Evolutionary conservation across 2,329 filamentous ascomycete species (phyloP).

Genomic region (Plectosphaerella cucumerina): DNA sequence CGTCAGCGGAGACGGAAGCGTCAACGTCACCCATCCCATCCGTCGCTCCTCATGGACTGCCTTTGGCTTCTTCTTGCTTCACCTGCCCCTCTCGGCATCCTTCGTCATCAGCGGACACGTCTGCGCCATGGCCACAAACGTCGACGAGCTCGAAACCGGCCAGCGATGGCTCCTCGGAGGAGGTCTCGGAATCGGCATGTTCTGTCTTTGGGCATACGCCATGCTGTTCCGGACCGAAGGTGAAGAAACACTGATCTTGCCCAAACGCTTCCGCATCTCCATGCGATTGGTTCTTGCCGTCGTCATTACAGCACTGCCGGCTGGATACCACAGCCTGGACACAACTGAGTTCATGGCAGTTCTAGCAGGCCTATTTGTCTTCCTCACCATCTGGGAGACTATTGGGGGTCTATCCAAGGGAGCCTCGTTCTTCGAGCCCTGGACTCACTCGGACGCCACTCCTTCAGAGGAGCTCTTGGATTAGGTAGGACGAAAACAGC

Average conservation of each 20-base stretch:
- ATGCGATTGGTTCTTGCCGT: conserved; percentile 27
- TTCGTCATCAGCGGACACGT: conserved; percentile 44
- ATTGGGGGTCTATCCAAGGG: conserved; percentile 26
- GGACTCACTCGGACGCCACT: conserved; percentile 12
- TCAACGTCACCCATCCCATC: conserved; percentile 37
- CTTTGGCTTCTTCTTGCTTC: conserved; percentile 39
- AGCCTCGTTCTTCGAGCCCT: conserved; percentile 27
- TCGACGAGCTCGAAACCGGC: conserved; percentile 33
- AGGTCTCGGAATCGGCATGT: conserved; percentile 38
- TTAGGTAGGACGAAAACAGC: no score
- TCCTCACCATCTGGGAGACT: conserved; percentile 40
- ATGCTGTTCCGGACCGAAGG: conserved; percentile 36
- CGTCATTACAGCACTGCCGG: conserved; percentile 28
- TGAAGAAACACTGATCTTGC: conserved; percentile 25
- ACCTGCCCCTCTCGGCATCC: conserved; percentile 38
- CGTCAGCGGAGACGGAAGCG: conserved; percentile 40
- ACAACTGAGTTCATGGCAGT: conserved; percentile 33
- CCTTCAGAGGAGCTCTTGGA: no score
- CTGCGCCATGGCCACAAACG: conserved; percentile 31
- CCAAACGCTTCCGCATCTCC: conserved; percentile 27
- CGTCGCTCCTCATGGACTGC: conserved; percentile 38
- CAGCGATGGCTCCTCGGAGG: conserved; percentile 44
- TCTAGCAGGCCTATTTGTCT: conserved; percentile 36
- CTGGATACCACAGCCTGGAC: conserved; percentile 11
- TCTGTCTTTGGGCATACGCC: conserved; percentile 37